These are phyloP conservation scores for Lodderomyces oxycetoniae DNA, from an alignment of 1,139 yeast species.

Conservation along the genomic window DNA sequence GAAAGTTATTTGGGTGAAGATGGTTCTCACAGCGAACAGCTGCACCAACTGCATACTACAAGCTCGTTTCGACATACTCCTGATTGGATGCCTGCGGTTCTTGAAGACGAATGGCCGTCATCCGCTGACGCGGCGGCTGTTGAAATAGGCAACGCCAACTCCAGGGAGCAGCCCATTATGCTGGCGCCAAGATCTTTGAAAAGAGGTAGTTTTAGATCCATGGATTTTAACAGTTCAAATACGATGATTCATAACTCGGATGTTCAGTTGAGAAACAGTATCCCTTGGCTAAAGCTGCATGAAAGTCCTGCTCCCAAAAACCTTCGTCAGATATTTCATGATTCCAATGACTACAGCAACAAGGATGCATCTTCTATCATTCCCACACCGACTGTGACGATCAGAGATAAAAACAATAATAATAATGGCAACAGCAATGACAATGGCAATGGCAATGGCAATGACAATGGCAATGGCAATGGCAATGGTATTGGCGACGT, in stretches of 20 bases:
- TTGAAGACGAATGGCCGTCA: constrained; percentile 32
- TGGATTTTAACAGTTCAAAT: constrained; percentile 10
- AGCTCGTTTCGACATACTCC: no score
- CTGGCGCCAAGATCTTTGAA: neutral
- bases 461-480: constrained; percentile 17
- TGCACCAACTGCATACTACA: no score
- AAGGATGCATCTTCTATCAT: constrained; percentile 31
- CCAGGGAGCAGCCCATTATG: constrained; percentile 1
- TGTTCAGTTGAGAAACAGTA: constrained; percentile 23
- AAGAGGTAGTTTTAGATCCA: constrained; percentile 16
- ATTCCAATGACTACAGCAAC: constrained; percentile 14
- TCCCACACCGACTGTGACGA: constrained; percentile 26
- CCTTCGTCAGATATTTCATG: constrained; percentile 30
- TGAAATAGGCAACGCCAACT: no score
- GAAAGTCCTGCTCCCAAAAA: constrained; percentile 25
- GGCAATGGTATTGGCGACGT: no score
- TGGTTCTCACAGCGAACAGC: constrained; percentile 1
- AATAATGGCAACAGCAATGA: constrained; percentile 21
- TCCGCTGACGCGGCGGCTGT: neutral
- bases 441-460: constrained; percentile 6
- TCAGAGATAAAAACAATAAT: constrained; percentile 1
- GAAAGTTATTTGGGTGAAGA: constrained; percentile 12
- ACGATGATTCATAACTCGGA: constrained; percentile 32
- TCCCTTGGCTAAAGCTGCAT: constrained; percentile 37
- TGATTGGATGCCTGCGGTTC: constrained; percentile 43